Evolutionary conservation across 441 rosid genomes (phyloP).

Genomic region (Iberis amara): DNA sequence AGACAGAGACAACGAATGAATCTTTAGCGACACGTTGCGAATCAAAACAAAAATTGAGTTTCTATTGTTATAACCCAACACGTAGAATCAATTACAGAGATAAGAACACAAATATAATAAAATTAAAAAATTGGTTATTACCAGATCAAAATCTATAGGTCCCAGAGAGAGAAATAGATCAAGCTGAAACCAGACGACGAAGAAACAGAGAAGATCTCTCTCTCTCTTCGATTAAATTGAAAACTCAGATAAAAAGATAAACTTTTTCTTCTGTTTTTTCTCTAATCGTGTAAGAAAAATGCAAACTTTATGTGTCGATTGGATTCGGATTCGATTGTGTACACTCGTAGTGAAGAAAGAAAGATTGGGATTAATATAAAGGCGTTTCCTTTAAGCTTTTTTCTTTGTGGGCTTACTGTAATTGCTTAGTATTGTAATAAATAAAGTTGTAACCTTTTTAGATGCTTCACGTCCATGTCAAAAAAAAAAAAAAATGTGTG

Average conservation of each 20-base stretch:
- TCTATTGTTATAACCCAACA: conserved; percentile 37
- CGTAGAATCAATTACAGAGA: conserved; percentile 27
- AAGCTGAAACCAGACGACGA: conserved; percentile 25
- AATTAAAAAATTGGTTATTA: conserved; percentile 13
- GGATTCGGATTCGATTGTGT: background rate
- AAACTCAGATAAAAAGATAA: conserved; percentile 4
- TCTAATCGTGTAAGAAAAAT: conserved; percentile 23
- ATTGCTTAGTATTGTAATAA: conserved; percentile 1
- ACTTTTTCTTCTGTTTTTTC: conserved; percentile 27
- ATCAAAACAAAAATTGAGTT: conserved; percentile 37
- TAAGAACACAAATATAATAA: background rate
- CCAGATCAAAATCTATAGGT: conserved; percentile 28
- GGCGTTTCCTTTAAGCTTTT: conserved; percentile 8
- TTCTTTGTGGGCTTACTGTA: conserved; percentile 17
- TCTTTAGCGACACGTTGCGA: conserved; percentile 55
- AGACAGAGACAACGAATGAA: conserved; percentile 23
- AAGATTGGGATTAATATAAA: conserved; percentile 11
- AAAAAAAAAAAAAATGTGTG: background rate
- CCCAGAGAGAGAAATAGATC: conserved; percentile 22
- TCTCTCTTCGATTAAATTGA: conserved; percentile 18
- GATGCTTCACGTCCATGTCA: conserved; percentile 25
- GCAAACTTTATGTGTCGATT: conserved; percentile 19
- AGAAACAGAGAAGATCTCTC: conserved; percentile 19
- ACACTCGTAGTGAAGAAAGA: background rate
- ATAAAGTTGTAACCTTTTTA: conserved; percentile 26